phyloP scores from a whole-genome alignment of 257 asterid species.

The Ehretia macrophylla region DNA sequence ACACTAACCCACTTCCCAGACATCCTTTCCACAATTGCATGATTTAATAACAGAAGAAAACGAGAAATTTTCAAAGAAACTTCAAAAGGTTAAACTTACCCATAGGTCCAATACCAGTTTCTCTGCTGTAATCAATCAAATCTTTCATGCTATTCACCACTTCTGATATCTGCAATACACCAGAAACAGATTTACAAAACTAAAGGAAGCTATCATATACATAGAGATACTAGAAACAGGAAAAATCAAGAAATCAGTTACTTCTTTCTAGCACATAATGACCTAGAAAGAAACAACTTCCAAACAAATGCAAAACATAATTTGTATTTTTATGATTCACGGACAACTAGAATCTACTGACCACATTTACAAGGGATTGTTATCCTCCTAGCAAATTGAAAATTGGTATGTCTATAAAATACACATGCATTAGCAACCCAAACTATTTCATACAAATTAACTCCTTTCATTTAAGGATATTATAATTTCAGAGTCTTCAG shows the following conservation, averaged over 20 bases:
- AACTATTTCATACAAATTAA: no score
- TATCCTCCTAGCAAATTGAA: no score
- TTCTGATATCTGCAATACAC: slow-evolving; percentile 66
- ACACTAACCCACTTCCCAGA: not conserved
- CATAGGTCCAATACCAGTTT: slow-evolving; percentile 75
- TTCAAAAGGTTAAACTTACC: slow-evolving; percentile 40
- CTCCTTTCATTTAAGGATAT: no score
- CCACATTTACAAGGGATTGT: no score
- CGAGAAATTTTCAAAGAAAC: not conserved
- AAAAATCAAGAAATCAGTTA: not conserved
- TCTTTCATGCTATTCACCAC: slow-evolving; percentile 95
- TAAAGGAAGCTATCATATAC: not conserved
- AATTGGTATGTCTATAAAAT: no score
- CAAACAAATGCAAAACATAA: no score
- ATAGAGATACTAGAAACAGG: not conserved
- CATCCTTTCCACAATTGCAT: not conserved
- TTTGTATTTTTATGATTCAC: no score
- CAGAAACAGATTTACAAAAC: not conserved
- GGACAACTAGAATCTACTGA: no score
- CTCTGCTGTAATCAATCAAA: slow-evolving; percentile 76
- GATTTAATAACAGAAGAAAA: not conserved
- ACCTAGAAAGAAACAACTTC: not conserved
- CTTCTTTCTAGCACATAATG: not conserved
- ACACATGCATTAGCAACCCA: no score
- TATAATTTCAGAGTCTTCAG: no score